Conservation (phyloP, 78 protist genomes). For the Pigoraptor vietnamica region DNA sequence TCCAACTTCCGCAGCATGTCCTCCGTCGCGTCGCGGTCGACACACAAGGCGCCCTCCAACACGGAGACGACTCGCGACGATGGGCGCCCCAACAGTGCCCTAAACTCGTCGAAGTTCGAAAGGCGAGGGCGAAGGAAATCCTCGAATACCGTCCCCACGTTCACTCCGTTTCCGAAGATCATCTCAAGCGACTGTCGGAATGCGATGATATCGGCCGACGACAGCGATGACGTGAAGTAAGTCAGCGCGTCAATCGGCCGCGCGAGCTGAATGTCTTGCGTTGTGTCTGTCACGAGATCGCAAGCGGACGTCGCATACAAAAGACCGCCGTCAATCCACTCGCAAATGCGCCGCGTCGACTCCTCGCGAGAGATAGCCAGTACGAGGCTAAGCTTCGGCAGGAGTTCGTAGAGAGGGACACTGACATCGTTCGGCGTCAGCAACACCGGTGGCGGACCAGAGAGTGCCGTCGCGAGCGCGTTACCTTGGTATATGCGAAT, state of each 20-base stretch:
- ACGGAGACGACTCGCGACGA: neutral
- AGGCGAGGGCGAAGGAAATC: neutral
- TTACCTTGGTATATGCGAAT: neutral
- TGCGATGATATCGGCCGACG: neutral
- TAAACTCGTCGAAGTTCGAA: neutral
- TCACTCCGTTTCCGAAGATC: neutral
- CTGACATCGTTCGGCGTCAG: neutral
- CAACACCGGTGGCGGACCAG: neutral
- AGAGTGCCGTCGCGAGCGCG: neutral
- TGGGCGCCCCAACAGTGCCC: neutral
- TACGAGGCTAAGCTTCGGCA: neutral
- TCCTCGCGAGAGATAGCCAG: neutral
- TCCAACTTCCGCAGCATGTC: neutral
- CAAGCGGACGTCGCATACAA: neutral
- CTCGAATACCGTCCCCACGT: neutral
- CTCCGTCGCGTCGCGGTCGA: neutral
- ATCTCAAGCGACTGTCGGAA: neutral
- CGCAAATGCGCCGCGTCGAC: neutral
- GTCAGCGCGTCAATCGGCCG: neutral
- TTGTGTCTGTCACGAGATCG: neutral
- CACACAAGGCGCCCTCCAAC: neutral
- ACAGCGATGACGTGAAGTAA: neutral
- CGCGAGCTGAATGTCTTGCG: neutral
- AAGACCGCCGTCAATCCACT: neutral
- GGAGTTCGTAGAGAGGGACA: neutral